Base-by-base conservation (phyloP, 2,329 filamentous ascomycete genomes). In the Colletotrichum lentis region DNA sequence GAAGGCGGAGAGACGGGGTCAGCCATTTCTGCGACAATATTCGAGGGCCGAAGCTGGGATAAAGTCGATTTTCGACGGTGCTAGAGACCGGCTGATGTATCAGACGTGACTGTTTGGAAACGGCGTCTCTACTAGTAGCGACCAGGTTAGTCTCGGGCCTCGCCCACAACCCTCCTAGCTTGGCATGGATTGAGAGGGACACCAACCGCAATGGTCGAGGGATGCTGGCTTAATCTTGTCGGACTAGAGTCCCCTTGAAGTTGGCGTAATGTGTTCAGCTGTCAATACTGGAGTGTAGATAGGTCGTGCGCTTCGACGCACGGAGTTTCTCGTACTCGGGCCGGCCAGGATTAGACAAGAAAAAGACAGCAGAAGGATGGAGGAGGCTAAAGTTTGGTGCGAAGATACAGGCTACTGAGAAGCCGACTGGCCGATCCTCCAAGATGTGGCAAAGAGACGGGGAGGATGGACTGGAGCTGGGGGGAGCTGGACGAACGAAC, bases 231-330 rank as follows among this genome's bases (percentile, higher is more conserved):
- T 10, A 20, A 24, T 20, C 41, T 60, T 24, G 31, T 55, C 50
- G 27, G n/a, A 61, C 56, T 61, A 61, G 62, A 59, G 49, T 39
- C 55, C 55, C 55, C 50, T 65, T 65, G 20, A 12, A 52, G 55
- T 68, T 65, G 62, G 66, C 62, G 62, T 50, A 60, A 52, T 65
- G 50, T 61, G 22, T 39, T 65, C 43, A 68, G 62, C 65, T 68
- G 62, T 68, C 65, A 68, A 46, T 55, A n/a, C 22, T 61, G 54
- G 22, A 49, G 37, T 46, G 54, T 41, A 60, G 55, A 56, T 61
- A 60, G 55, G 49, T 65, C 62, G 65, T 60, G 65, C 62, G 37
- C 41, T 44, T 24, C 37, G 46, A 52, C 11, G 41, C 47, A 50
- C 64, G 24, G 62, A 49, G 31, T 20, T 56, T 46, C 16, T 47